Evolutionary conservation across 1,284 basidiomycete genomes (phyloP), one percentile per base, ranked within the genome.

Genomic region (Microbotryum lychnidis-dioicae): DNA sequence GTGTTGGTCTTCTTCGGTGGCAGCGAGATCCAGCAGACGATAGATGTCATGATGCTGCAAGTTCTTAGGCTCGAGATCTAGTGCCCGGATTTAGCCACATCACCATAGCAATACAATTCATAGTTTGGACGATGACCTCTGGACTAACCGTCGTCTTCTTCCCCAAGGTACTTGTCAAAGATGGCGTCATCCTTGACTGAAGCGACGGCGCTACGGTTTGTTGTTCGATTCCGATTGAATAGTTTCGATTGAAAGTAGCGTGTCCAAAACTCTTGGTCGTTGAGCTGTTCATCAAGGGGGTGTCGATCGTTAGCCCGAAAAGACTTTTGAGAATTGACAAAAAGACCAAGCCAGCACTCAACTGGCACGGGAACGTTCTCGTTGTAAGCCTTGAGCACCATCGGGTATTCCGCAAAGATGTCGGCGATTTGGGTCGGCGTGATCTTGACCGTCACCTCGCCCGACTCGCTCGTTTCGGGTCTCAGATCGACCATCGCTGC

Each of bases 361-460:
- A 87, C 89, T 77, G 88, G 87, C 61, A 77, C 80, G 2, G 93
- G 93, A 0, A 98, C 94, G 69, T 93, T 91, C 72, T 96, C 92
- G 62, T 80, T 86, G 73, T 94, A 97, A 1, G 92, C 93, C 72
- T 85, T 87, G 54, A 87, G 85, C 8, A 98, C 90, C 42, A 97
- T 87, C 2, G 96, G 94, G 73, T 93, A 97, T 78, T 97, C 93
- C 69, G 97, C 92, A 71, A 98, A 98, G 53, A 98, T 91, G 72
- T 97, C 93, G 69, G 89, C 84, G 47, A 94, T 88, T 46, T 97
- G 80, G 74, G 94, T 91, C 8, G 90, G 89, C 2, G 92, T 94
- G 63, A 99, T 86, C 69, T 87, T 84, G 65, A 97, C 92, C 73
- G 87, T 90, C 73, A 91, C 83, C 73, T 91, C 86, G 46, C 88